Base-by-base conservation (phyloP, 2,329 filamentous ascomycete species). In the Aspergillus transmontanensis region DNA sequence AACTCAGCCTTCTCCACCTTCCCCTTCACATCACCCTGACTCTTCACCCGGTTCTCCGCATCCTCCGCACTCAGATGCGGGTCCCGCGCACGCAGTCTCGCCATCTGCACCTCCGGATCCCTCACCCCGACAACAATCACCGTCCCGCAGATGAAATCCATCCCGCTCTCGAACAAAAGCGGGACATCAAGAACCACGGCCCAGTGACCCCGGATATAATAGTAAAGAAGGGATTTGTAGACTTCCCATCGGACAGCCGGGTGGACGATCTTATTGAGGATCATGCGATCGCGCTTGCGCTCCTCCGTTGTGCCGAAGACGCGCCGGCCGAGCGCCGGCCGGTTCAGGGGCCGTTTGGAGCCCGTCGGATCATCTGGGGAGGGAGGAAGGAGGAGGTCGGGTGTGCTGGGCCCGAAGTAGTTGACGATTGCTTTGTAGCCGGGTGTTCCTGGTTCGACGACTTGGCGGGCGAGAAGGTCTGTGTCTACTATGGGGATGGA, bases 171-270 rank as follows among this genome's bases (percentile, higher is more conserved):
- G 71, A 97, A 97, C 48, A 99, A 84, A 59, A 99, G 82, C 58
- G 95, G 95, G 10, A 99, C 89, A 75, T 99, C 95, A 19, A 98
- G 84, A 41, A 99, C 90, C 4, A 97, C 93, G 0, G 93, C 94
- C 93, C 94, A 95, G 74, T 88, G 77, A 0, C 95, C 94, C 1
- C 79, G 79, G 16, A 95, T 60, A 73, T 97, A 97, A 69, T 87
- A 87, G 64, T 83, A 82, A n/a, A 93, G 73, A 61, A 98, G 86
- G 55, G 86, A 83, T 71, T 85, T 87, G 77, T 93, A 92, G 85
- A 97, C 94, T 76, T 91, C 93, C 73, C 82, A 84, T 46, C 94
- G 85, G 48, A 99, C 94, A 0, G 92, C 93, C 0, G 95, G 95
- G 76, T 99, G 95, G 57, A 98, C 92, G 68, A 99, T 98, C 56